Evolutionary conservation across 805 yeast genomes (phyloP), one percentile per base, ranked within the genome.

Genomic region (Saccharomyces paradoxus): DNA sequence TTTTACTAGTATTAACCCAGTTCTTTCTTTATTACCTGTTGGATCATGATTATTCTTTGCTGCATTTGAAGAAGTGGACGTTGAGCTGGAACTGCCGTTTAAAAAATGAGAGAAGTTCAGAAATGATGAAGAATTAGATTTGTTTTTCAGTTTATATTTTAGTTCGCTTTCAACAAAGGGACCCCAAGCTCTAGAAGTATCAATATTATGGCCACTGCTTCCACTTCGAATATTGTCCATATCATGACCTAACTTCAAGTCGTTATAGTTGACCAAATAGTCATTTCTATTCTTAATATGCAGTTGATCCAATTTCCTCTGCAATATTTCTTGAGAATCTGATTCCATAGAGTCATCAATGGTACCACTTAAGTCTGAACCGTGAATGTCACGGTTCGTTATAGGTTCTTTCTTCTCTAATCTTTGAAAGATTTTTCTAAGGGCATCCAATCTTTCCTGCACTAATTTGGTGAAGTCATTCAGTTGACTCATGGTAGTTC

Each of bases 361-460:
- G 4, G 67, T 61, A 13, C 70, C 70, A 51, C 61, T 62, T 4
- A 67, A 41, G 51, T 66, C 71, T 17, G 69, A 60, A 27, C 63
- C 63, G 53, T 63, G 61, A 14, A 66, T 60, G 56, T 57, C 62
- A 14, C 51, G 44, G 28, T 56, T 55, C 8, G 50, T 37, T n/a
- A 58, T 60, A 12, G 60, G 59, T 28, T 57, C 56, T 24, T 52
- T 44, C 2, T 55, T 49, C 27, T 56, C 52, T 41, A 61, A 48
- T 31, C 58, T 57, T n/a, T 55, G 30, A 31, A 63, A 55, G 14
- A 60, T 26, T 32, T 46, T 54, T 9, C 55, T 46, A 12, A 61
- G 27, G 14, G 59, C 57, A 1, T 46, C 27, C 17, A 63, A 48
- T 47, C 64, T 56, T 41, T 60, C 62, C 21, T 56, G 50, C 6